Conservation (phyloP, 306 rosid species). For the Cicer yamashitae region DNA sequence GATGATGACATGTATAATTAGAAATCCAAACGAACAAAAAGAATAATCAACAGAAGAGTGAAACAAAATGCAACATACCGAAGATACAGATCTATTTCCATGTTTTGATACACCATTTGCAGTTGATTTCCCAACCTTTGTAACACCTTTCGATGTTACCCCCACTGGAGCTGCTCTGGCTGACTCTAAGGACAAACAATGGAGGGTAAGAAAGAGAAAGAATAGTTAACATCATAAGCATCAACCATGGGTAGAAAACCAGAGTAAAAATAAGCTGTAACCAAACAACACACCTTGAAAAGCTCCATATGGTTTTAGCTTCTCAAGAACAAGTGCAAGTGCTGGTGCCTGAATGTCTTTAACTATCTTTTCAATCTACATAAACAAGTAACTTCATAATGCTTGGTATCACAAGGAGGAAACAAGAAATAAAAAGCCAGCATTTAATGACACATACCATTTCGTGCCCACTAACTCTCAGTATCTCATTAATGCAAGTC, state of each 20-base stretch:
- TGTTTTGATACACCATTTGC: conserved; percentile 81
- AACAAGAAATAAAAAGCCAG: conserved; percentile 7
- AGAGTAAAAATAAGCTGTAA: conserved; percentile 11
- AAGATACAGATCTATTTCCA: conserved; percentile 72
- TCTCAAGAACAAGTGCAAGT: conserved; percentile 73
- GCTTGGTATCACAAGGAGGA: conserved; percentile 31
- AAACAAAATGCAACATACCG: conserved; percentile 55
- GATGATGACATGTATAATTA: conserved; percentile 39
- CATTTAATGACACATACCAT: conserved; percentile 54
- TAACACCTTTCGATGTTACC: conserved; percentile 63
- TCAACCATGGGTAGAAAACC: conserved; percentile 31
- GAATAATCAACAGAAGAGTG: conserved; percentile 14
- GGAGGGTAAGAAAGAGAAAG: background rate
- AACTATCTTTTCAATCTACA: conserved; percentile 76
- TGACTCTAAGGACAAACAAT: conserved; percentile 53
- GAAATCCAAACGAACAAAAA: conserved; percentile 18
- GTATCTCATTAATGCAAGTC: conserved; percentile 79
- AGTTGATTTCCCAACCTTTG: conserved; percentile 73
- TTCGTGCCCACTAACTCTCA: conserved; percentile 88
- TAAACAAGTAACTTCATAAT: conserved; percentile 38
- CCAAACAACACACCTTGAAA: conserved; percentile 66
- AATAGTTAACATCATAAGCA: conserved; percentile 29
- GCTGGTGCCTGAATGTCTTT: conserved; percentile 92
- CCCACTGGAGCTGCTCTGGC: conserved; percentile 62
- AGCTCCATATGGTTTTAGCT: conserved; percentile 67